Base-by-base conservation (phyloP, 1,284 basidiomycete species). In the Cryptococcus sp. region DNA sequence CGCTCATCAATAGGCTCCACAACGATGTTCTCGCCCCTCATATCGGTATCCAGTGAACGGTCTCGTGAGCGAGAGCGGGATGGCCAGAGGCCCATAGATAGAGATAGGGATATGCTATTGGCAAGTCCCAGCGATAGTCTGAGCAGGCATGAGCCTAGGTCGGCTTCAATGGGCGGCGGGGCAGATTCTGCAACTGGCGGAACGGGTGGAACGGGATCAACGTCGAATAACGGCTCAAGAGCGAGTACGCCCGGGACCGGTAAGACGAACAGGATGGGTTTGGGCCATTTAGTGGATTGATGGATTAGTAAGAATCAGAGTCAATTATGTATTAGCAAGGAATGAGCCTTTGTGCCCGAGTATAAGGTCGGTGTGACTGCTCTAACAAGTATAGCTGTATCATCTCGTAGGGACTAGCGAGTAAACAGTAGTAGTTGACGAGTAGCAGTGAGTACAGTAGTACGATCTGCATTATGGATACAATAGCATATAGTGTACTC, bases 261-360 rank as follows among this genome's bases (percentile, higher is more conserved):
- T 1, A 60, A 55, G 58, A 62, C 63, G 3, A 65, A 67, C 47
- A 59, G 67, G 57, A 70, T 73, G 68, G 66, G 66, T 6, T 54
- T 72, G 44, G 68, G 68, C 7, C 66, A 72, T 60, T 50, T 72
- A 39, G 44, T 73, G 25, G 70, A 68, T 57, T 72, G 60, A 56
- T 31, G 25, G 70, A 68, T 57, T 72, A 61, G 60, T 31, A 20
- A 40, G 50, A 52, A 22, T 20, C 40, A 16, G n/a, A 52, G 11
- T 20, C 2, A 35, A 4, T 5, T 8, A 10, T 35, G 31, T 35
- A 35, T 5, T 8, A 35, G 31, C 8, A 35, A 13, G 31, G 2
- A 35, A 8, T 3, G 31, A 4, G 7, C 6, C 25, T 25, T 25
- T 25, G 25, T 25, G 6, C 31, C 31, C 31, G 13, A 35, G 10